Evolutionary conservation across 2,329 filamentous ascomycete genomes (phyloP).

Genomic region (Sphaceloma murrayae): DNA sequence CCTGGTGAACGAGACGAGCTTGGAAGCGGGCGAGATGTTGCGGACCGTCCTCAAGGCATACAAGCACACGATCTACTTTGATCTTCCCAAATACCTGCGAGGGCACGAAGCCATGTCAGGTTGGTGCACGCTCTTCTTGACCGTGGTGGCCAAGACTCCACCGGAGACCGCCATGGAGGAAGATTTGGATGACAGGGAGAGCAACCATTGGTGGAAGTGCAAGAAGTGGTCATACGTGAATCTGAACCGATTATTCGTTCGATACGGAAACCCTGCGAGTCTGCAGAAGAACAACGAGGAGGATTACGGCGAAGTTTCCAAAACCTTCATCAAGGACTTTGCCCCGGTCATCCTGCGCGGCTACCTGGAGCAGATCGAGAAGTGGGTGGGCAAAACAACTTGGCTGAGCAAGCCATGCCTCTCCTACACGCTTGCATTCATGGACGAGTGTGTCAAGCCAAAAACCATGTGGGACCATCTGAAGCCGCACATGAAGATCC

Average conservation of each 20-base stretch:
- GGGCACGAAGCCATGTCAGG: conserved; percentile 76
- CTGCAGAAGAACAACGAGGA: conserved; percentile 65
- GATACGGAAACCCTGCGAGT: conserved; percentile 79
- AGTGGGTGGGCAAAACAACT: conserved; percentile 87
- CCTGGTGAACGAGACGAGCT: conserved; percentile 78
- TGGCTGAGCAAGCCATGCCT: conserved; percentile 94
- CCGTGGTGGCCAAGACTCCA: conserved; percentile 74
- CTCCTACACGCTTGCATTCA: conserved; percentile 85
- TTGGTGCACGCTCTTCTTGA: conserved; percentile 93
- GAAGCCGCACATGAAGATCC: conserved; percentile 83
- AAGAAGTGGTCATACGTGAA: conserved; percentile 99
- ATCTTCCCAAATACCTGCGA: conserved; percentile 68
- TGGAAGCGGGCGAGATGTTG: conserved; percentile 94
- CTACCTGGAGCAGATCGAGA: conserved; percentile 89
- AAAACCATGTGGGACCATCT: conserved; percentile 95
- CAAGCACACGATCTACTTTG: conserved; percentile 94
- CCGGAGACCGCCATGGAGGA: conserved; percentile 72
- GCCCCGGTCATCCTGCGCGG: conserved; percentile 93
- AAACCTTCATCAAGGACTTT: conserved; percentile 81
- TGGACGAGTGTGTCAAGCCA: conserved; percentile 94
- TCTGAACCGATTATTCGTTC: conserved; percentile 84
- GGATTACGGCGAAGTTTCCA: conserved; percentile 73
- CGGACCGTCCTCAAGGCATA: conserved; percentile 92
- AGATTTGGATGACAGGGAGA: conserved; percentile 74
- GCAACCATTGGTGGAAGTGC: conserved; percentile 98